Evolutionary conservation across 2,329 filamentous ascomycete species (phyloP), one percentile per base, ranked within the genome.

Genomic region (Podosphaera xanthii): DNA sequence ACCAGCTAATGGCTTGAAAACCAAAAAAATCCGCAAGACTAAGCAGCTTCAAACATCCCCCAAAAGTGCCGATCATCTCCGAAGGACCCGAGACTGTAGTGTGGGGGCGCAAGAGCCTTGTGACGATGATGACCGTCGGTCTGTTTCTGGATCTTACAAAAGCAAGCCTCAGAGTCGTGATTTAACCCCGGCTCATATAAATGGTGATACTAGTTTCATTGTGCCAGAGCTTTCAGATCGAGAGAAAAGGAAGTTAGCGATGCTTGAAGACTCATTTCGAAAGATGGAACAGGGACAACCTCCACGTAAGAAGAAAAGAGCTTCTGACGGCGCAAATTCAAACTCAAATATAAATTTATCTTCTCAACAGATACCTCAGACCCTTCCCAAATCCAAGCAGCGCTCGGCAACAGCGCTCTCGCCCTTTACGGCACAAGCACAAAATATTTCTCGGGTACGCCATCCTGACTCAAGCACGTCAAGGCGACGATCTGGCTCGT

Each of bases 141-240:
- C 76, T 0, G 71, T 72, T 1, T 68, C 79, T 9, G 73, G 72
- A 33, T 77, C 76, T 31, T 75, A 76, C 6, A 76, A 76, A 61
- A 83, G 81, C 71, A 86, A 86, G 66, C 79, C 82, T 8, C 75
- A 78, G 0, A 85, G 81, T 65, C 77, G 82, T 59, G 82, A 86
- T 63, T 73, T 79, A 63, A 84, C 82, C 2, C 82, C 82, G 38
- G 60, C 65, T 7, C 62, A 67, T 2, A 72, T 75, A 14, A 74
- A 76, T 5, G 77, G 81, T 64, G 81, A 80, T 34, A 78, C 79
- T 0, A 68, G 67, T 54, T 65, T 64, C 14, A 61, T 64, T 77
- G 80, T 60, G 76, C 83, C 63, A 58, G 80, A 82, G 62, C 78
- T 77, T 5, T 83, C 81, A 0, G 80, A 84, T 62, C 76, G 81